A percentile compares a stretch with the other conserved stretches of the same genome.
Conservation (phyloP, 2,329 filamentous ascomycete genomes). For the Penicillium sp. region DNA sequence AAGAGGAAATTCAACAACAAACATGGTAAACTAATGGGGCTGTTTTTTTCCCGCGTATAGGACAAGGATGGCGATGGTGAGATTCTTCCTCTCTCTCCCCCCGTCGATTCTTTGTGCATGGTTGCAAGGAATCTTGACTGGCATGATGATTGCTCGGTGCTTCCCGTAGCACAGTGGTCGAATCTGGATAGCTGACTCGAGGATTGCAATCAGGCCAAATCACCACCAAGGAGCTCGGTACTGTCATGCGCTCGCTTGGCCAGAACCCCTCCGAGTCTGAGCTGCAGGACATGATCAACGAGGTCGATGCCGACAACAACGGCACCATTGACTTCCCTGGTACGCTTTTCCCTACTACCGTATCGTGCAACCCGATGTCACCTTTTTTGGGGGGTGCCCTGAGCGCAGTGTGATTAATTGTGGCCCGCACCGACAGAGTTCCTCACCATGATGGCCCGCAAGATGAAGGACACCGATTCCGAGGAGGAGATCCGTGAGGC, state of each 20-base stretch:
- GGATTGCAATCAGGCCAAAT: constrained; percentile 62
- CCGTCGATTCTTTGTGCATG: too few species aligned
- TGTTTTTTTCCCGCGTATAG: constrained; percentile 40
- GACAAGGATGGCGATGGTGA: constrained; percentile 89
- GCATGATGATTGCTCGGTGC: neutral
- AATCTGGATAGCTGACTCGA: constrained; percentile 8
- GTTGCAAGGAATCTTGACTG: neutral
- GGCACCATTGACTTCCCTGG: constrained; percentile 88
- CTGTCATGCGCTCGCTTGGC: constrained; percentile 83
- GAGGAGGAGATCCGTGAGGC: constrained; percentile 87
- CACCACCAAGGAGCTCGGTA: constrained; percentile 84
- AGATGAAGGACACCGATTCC: constrained; percentile 91
- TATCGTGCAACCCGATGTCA: too few species aligned
- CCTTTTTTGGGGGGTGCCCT: too few species aligned
- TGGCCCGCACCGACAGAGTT: constrained; percentile 55
- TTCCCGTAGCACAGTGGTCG: neutral
- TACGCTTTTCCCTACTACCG: constrained; percentile 39
- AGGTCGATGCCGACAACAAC: constrained; percentile 88
- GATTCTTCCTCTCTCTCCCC: constrained; percentile 23
- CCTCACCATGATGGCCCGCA: constrained; percentile 87
- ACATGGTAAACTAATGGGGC: constrained; percentile 15
- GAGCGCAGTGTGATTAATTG: neutral
- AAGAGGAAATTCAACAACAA: neutral
- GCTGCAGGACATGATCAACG: constrained; percentile 90
- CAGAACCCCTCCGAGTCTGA: constrained; percentile 88